Base-by-base conservation (phyloP, 805 yeast genomes). In the Zygosaccharomyces rouxii region DNA sequence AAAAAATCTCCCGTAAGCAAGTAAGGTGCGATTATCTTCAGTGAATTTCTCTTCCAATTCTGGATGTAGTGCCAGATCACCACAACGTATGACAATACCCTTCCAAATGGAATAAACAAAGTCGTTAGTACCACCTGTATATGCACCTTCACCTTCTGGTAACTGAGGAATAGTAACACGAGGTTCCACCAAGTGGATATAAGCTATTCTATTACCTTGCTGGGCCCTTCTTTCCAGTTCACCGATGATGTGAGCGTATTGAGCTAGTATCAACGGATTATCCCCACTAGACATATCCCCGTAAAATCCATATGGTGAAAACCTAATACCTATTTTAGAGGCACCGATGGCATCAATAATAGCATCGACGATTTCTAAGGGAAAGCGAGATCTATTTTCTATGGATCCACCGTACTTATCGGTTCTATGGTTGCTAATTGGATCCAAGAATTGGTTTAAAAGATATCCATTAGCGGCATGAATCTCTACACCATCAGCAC, bases 401-500 rank as follows among this genome's bases (percentile, higher is more conserved):
- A 76, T 71, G 7, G 72, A 65, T 4, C 81, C 82, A 49, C 82
- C 83, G 54, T 78, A 78, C 55, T 74, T 70, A 58, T 78, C 83
- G 4, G 73, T 71, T 63, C 74, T 60, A 47, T 76, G 63, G 59
- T 74, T 73, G 43, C 71, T 66, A 21, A 67, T 54, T 10, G 72
- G 69, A 38, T 78, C 76, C 55, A 81, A 58, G 55, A 84, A 82
- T 62, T 79, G 78, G 63, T 74, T 71, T 35, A 78, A 55, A 48
- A 84, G 62, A 58, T 79, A 83, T 9, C 89, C 88, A 62, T 82
- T 81, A 13, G 88, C 88, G 30, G 71, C 72, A 61, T 83, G 89
- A 42, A 84, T 66, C 64, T 84, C 86, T 25, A 84, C 76, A 52
- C 81, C 81, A 62, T 84, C 87, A 42, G 71, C 71, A 33, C 71